phyloP scores from a whole-genome alignment of 2,329 filamentous ascomycete species.

The Triangularia verruculosa region DNA sequence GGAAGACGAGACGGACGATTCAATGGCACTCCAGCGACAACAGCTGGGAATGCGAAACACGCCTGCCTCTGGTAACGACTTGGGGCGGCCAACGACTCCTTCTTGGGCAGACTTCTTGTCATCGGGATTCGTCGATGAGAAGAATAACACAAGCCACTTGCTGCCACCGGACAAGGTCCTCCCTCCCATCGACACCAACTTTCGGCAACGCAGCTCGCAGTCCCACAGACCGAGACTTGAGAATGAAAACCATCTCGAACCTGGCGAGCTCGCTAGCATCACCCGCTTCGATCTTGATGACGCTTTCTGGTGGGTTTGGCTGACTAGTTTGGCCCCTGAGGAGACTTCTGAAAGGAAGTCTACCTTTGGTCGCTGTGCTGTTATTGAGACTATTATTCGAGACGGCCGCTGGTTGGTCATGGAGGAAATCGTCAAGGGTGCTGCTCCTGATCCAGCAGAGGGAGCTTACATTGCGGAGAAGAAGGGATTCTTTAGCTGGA shows the following conservation, averaged over 20 bases:
- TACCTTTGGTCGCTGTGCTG: conserved; percentile 87
- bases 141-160: conserved; percentile 65
- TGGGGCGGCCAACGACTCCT: conserved; percentile 84
- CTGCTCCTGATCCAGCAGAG: conserved; percentile 76
- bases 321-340: conserved; percentile 89
- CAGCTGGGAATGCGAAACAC: conserved; percentile 57
- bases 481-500: conserved; percentile 90
- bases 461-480: conserved; percentile 93
- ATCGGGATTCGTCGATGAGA: conserved; percentile 81
- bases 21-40: conserved; percentile 39
- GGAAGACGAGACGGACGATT: conserved; percentile 62
- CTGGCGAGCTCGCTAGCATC: conserved; percentile 92
- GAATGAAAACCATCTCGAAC: conserved; percentile 67
- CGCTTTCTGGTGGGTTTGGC: conserved; percentile 99
- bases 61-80: conserved; percentile 64
- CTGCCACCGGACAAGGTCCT: conserved; percentile 90
- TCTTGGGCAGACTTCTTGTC: conserved; percentile 98
- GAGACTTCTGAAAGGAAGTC: conserved; percentile 83
- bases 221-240: conserved; percentile 75
- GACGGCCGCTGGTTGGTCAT: conserved; percentile 88
- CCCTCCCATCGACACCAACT: conserved; percentile 72
- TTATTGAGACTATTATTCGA: conserved; percentile 82
- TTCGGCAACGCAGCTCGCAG: conserved; percentile 79
- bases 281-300: conserved; percentile 83
- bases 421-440: conserved; percentile 94